phyloP scores from a whole-genome alignment of 2,329 filamentous ascomycete species.

The Colletotrichum cereale region DNA sequence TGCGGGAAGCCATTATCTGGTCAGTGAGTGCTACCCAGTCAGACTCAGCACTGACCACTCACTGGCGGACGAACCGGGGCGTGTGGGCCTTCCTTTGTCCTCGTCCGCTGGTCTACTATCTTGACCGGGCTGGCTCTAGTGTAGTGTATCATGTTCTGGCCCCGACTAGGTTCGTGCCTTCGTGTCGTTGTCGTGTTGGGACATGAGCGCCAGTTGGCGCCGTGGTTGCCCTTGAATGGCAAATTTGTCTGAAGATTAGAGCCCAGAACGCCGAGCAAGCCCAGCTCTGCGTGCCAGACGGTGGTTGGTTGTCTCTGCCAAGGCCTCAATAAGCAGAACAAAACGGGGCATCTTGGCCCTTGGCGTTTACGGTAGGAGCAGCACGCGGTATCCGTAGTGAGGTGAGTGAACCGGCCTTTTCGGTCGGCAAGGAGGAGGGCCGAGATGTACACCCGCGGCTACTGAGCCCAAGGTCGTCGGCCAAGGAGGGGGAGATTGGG shows the following conservation, averaged over 20 bases:
- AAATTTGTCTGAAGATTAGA: constrained; percentile 39
- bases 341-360: constrained; percentile 29
- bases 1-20: constrained; percentile 7
- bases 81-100: constrained; percentile 16
- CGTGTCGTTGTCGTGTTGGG: constrained; percentile 16
- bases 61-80: background rate
- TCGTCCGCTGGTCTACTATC: constrained; percentile 14
- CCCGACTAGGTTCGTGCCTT: background rate
- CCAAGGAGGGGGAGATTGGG: constrained; percentile 11
- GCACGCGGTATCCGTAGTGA: background rate
- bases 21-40: background rate
- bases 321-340: constrained; percentile 12
- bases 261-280: constrained; percentile 39
- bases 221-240: constrained; percentile 21
- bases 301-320: constrained; percentile 32
- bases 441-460: constrained; percentile 8
- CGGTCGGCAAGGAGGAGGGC: background rate
- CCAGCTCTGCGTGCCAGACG: constrained; percentile 28
- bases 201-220: constrained; percentile 8
- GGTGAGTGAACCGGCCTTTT: background rate
- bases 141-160: constrained; percentile 14
- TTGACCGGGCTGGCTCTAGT: constrained; percentile 16
- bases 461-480: constrained; percentile 1
- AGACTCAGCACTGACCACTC: background rate
- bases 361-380: constrained; percentile 27